phyloP scores from a whole-genome alignment of 352 stramenopile genomes.

The Phytophthora megakarya region DNA sequence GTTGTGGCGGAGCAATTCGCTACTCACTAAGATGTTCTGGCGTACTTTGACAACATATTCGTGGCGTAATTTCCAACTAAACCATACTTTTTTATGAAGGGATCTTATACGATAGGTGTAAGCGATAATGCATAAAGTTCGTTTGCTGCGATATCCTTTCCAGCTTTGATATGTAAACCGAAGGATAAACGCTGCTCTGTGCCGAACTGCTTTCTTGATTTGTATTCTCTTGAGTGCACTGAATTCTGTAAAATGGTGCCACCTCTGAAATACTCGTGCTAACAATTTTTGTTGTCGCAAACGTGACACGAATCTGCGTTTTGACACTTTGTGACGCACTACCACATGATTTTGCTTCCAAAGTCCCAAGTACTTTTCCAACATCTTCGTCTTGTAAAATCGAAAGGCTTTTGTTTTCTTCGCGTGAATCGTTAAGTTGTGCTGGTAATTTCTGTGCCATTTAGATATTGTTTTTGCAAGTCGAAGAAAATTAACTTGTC shows the following conservation, averaged over 20 bases:
- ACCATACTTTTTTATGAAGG: constrained; percentile 30
- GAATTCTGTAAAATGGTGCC: constrained; percentile 2
- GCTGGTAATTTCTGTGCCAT: constrained; percentile 12
- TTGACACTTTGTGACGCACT: constrained; percentile 14
- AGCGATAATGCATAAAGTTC: constrained; percentile 28
- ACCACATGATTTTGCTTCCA: constrained; percentile 17
- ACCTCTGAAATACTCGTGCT: constrained; percentile 17
- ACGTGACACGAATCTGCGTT: constrained; percentile 3
- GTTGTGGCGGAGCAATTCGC: constrained; percentile 34
- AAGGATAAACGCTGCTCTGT: constrained; percentile 9
- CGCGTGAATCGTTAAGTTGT: not conserved
- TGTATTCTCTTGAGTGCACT: not conserved
- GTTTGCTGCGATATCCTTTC: constrained; percentile 26
- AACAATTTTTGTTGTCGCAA: constrained; percentile 15
- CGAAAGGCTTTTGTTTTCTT: constrained; percentile 4
- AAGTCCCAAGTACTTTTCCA: constrained; percentile 3
- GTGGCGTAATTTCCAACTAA: constrained; percentile 19
- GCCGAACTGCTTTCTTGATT: not conserved
- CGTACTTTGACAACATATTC: constrained; percentile 34
- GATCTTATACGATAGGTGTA: constrained; percentile 6
- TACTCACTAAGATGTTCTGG: constrained; percentile 34
- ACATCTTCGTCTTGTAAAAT: constrained; percentile 1
- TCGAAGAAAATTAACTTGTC: constrained; percentile 9
- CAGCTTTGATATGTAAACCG: constrained; percentile 16
- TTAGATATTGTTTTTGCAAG: constrained; percentile 14